Conservation (phyloP, 2,329 filamentous ascomycete genomes). For the Pestalotiopsis sp. region DNA sequence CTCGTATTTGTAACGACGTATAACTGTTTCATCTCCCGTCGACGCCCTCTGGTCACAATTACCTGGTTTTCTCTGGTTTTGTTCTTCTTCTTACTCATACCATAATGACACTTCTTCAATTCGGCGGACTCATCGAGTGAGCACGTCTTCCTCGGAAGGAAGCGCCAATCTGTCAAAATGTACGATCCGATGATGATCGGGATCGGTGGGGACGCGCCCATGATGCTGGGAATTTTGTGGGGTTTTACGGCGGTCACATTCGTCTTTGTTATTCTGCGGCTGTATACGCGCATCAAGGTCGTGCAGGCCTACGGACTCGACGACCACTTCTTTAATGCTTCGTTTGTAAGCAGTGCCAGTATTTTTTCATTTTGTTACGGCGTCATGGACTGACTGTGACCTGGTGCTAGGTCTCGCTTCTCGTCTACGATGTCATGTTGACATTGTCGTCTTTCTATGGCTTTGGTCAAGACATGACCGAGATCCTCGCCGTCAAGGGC, state of each 20-base stretch:
- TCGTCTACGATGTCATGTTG: conserved; percentile 10
- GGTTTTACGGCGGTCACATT: not conserved
- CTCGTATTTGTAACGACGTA: not conserved
- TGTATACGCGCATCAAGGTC: conserved; percentile 10
- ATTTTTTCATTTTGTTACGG: no score
- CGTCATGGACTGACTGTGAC: not conserved
- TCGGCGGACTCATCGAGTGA: not conserved
- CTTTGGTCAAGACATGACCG: not conserved
- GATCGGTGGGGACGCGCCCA: conserved; percentile 7
- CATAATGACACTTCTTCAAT: not conserved
- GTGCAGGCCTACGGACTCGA: conserved; percentile 11
- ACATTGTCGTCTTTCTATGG: conserved; percentile 7
- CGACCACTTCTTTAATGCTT: conserved; percentile 12
- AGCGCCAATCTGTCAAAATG: not conserved
- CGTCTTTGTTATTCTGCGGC: not conserved
- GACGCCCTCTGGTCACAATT: not conserved
- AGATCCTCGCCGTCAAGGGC: not conserved
- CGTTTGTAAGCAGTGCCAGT: not conserved
- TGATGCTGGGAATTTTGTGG: conserved; percentile 10
- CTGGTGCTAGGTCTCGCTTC: not conserved
- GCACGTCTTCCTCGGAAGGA: not conserved
- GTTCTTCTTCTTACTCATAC: not conserved
- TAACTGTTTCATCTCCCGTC: not conserved
- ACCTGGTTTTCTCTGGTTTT: not conserved
- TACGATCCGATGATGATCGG: not conserved